Evolutionary conservation across 2,329 filamentous ascomycete genomes (phyloP).

Genomic region (Fusarium paranaense): DNA sequence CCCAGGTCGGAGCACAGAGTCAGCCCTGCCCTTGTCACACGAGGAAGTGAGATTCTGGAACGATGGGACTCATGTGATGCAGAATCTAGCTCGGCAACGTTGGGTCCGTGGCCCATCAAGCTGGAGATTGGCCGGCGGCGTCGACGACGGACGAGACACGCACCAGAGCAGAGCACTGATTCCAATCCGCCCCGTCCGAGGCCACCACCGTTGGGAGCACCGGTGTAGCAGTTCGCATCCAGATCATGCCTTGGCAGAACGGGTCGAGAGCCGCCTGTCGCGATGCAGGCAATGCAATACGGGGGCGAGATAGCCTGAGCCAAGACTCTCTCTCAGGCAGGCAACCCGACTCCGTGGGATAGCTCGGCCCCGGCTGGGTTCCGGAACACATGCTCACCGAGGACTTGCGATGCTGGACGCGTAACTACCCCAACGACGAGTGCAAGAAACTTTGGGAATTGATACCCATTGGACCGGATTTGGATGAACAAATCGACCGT

Average conservation of each 20-base stretch:
- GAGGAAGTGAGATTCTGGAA: conserved; percentile 1
- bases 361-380: not conserved
- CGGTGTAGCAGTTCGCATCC: not conserved
- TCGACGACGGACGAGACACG: not conserved
- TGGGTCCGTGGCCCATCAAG: not conserved
- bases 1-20: not conserved
- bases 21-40: conserved; percentile 1
- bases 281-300: not conserved
- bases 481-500: not conserved
- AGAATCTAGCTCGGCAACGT: not conserved
- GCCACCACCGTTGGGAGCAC: not conserved
- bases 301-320: not conserved
- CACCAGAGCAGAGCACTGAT: not conserved
- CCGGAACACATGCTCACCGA: not conserved
- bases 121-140: not conserved
- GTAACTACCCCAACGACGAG: not conserved
- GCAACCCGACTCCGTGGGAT: not conserved
- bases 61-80: not conserved
- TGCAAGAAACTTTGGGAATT: not conserved
- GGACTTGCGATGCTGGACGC: not conserved
- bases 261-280: not conserved
- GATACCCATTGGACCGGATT: not conserved
- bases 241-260: not conserved
- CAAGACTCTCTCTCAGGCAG: not conserved
- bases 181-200: not conserved